Base-by-base conservation (phyloP, 1,139 yeast species). In the Scheffersomyces titani region DNA sequence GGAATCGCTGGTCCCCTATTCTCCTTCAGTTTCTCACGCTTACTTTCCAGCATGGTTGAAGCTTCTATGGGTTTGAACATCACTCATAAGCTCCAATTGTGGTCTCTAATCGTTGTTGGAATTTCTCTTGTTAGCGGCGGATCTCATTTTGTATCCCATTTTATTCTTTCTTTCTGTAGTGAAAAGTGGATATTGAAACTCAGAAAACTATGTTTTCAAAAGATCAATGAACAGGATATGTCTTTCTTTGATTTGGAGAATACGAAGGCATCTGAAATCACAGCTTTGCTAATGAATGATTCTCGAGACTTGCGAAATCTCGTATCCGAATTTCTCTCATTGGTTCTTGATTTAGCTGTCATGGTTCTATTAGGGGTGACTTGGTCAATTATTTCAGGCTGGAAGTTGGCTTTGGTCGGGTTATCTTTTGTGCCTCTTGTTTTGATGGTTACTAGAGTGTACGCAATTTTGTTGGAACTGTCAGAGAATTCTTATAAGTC, bases 401-500 rank as follows among this genome's bases (percentile, higher is more conserved):
- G 98, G 98, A 89, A 88, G 64, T 75, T 94, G 52, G 84, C 97
- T 1, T 72, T 93, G 18, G 94, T 91, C 1, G 96, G 97, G 1
- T 65, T 92, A 9, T 80, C 97, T 0, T 78, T 92, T 68, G 81
- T 90, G 9, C 96, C 97, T 0, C 62, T 85, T 24, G 85, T 89
- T 56, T 70, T 81, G 3, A 19, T 83, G 0, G 71, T 85, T 5
- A 83, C 92, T 3, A 70, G 75, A 1, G 55, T 80, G 1, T 89
- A 87, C 67, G 85, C 92, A 1, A 61, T 66, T 1, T 52, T 86
- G 2, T 70, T 88, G 54, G 84, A 83, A 61, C 67, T 63, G 11
- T 77, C 81, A 65, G 98, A 93, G 69, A 77, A 82, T 36, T 61
- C 64, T 0, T 88, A 90, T 70, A 87, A 90, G 65, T 76, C 77